phyloP scores from a whole-genome alignment of 2,329 filamentous ascomycete species.

The Gaeumannomyces sp. region DNA sequence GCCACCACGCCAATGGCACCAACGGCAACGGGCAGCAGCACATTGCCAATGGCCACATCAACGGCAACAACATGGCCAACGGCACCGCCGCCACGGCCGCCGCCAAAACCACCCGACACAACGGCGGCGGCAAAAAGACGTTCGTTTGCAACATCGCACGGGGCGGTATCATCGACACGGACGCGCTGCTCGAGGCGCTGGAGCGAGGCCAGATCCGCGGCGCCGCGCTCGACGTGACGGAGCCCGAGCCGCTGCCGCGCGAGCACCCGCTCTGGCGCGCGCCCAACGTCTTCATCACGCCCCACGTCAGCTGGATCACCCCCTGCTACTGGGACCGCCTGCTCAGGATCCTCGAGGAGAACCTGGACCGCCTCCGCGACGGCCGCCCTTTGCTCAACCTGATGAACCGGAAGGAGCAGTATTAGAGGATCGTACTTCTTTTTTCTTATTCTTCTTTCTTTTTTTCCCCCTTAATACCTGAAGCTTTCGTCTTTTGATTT shows the following conservation, averaged over 20 bases:
- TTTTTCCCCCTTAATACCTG: too few species aligned
- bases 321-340: conserved; percentile 33
- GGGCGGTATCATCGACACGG: conserved; percentile 42
- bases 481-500: neutral
- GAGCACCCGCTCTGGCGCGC: conserved; percentile 64
- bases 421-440: conserved; percentile 12
- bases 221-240: conserved; percentile 72
- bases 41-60: neutral
- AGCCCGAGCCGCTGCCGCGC: conserved; percentile 68
- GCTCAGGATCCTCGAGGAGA: conserved; percentile 35
- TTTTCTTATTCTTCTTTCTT: neutral
- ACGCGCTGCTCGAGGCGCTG: conserved; percentile 57
- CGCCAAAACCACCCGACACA: neutral
- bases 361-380: conserved; percentile 31
- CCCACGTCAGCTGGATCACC: conserved; percentile 40
- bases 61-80: neutral
- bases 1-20: neutral
- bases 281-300: conserved; percentile 60
- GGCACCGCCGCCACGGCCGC: neutral
- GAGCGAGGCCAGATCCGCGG: conserved; percentile 42
- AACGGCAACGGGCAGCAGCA: neutral
- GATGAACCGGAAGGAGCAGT: conserved; percentile 30
- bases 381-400: conserved; percentile 33
- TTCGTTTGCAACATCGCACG: conserved; percentile 69
- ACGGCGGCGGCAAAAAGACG: conserved; percentile 24